Evolutionary conservation across 2,329 filamentous ascomycete species (phyloP).

Genomic region (Plectosphaerella cucumerina): DNA sequence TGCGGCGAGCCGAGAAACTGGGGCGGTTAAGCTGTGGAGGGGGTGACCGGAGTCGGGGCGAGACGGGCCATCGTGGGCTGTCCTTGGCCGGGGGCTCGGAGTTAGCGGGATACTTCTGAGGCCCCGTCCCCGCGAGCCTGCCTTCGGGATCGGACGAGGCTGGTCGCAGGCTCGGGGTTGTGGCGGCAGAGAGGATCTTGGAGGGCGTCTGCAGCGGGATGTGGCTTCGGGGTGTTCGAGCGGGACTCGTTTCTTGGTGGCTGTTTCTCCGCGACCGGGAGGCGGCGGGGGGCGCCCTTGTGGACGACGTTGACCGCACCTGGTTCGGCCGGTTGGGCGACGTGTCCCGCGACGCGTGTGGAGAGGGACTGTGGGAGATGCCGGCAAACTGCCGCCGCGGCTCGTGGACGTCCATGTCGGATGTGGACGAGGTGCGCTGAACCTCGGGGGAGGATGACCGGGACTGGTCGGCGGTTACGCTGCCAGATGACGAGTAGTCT

Average conservation of each 20-base stretch:
- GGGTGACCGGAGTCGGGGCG: conserved; percentile 73
- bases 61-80: conserved; percentile 70
- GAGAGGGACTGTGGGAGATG: conserved; percentile 31
- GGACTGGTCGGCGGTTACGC: conserved; percentile 15
- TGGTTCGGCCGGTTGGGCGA: conserved; percentile 38
- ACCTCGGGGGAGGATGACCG: conserved; percentile 8
- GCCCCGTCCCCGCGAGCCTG: conserved; percentile 49
- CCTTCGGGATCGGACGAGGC: conserved; percentile 55
- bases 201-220: conserved; percentile 59
- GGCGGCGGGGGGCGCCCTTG: conserved; percentile 24
- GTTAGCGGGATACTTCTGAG: conserved; percentile 57
- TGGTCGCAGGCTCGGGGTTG: conserved; percentile 62
- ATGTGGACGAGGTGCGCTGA: conserved; percentile 19
- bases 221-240: conserved; percentile 44
- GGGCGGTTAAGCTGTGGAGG: conserved; percentile 54
- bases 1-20: conserved; percentile 39
- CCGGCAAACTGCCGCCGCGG: conserved; percentile 31
- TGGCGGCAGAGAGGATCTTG: conserved; percentile 64
- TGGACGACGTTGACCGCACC: conserved; percentile 26
- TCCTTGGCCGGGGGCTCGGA: conserved; percentile 32
- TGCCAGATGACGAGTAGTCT: conserved; percentile 23
- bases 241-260: conserved; percentile 59
- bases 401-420: conserved; percentile 21
- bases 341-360: conserved; percentile 38
- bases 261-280: conserved; percentile 55